phyloP scores from a whole-genome alignment of 805 yeast species.

The Yarrowia deformans region DNA sequence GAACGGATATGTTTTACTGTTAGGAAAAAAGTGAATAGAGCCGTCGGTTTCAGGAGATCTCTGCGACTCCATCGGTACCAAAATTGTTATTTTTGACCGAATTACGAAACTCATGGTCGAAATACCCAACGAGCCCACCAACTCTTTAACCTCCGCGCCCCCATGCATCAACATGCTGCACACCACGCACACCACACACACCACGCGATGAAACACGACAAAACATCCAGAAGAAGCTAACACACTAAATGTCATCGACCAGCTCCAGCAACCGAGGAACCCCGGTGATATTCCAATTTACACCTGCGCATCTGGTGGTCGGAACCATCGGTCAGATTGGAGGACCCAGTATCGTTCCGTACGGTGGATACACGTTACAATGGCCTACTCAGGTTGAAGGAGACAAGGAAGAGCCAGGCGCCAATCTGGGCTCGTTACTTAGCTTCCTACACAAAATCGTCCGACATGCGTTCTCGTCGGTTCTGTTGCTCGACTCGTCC shows the following conservation, averaged over 20 bases:
- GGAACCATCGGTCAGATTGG: slow-evolving; percentile 23
- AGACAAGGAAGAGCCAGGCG: neutral
- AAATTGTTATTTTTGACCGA: no score
- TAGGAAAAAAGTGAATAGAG: no score
- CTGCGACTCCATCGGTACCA: no score
- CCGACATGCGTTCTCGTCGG: slow-evolving; percentile 9
- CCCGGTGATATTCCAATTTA: slow-evolving; percentile 24
- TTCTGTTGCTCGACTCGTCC: slow-evolving; percentile 10
- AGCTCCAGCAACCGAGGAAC: slow-evolving; percentile 24
- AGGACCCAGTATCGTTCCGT: slow-evolving; percentile 5
- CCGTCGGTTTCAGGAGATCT: no score
- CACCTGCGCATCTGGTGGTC: neutral
- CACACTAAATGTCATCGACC: slow-evolving; percentile 1
- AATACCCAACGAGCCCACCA: no score
- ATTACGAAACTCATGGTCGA: no score
- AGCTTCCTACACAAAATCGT: slow-evolving; percentile 14
- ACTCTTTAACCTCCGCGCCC: neutral
- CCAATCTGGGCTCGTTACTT: neutral
- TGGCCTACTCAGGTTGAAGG: slow-evolving; percentile 31
- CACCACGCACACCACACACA: slow-evolving; percentile 2
- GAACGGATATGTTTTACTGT: no score
- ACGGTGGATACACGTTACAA: slow-evolving; percentile 14
- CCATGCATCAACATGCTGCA: slow-evolving; percentile 8
- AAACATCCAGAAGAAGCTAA: neutral
- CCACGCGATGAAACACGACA: slow-evolving; percentile 6